These are phyloP conservation scores for Mycena polygramma DNA, from an alignment of 768 basidiomycete genomes.

Conservation along the genomic window DNA sequence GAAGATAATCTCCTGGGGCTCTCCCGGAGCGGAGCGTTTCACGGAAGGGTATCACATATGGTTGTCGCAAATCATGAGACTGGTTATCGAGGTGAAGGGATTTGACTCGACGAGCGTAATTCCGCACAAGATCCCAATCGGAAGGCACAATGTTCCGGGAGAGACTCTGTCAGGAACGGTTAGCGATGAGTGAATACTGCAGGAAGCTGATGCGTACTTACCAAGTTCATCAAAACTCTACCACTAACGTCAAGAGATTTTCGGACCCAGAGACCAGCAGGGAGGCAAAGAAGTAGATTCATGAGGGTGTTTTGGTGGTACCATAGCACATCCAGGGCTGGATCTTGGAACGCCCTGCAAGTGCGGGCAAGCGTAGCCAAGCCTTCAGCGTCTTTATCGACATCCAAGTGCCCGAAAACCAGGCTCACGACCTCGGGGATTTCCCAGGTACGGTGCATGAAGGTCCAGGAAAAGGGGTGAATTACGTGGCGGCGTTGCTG, in stretches of 20 bases:
- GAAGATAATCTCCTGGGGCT: neutral
- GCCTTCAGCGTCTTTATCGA: neutral
- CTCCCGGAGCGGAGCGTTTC: neutral
- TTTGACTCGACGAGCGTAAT: constrained; percentile 9
- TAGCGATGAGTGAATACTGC: no score
- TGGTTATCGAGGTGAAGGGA: neutral
- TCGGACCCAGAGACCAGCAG: neutral
- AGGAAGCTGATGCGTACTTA: neutral
- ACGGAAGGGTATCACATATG: neutral
- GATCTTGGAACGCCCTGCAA: no score
- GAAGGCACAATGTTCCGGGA: constrained; percentile 1
- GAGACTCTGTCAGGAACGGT: neutral
- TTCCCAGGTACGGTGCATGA: constrained; percentile 1
- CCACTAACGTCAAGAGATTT: neutral
- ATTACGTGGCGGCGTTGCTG: no score
- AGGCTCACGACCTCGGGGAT: neutral
- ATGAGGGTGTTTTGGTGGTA: neutral
- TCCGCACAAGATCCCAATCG: constrained; percentile 6
- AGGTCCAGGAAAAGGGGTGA: neutral
- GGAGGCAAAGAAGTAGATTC: constrained; percentile 3
- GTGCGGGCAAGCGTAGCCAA: constrained; percentile 1
- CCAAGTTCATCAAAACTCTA: neutral
- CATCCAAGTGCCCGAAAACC: no score
- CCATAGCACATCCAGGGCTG: no score
- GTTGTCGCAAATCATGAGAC: neutral